A percentile compares a stretch with the other conserved stretches of the same genome.
Evolutionary conservation across 257 asterid genomes (phyloP).

Genomic region (Scutellaria baicalensis): DNA sequence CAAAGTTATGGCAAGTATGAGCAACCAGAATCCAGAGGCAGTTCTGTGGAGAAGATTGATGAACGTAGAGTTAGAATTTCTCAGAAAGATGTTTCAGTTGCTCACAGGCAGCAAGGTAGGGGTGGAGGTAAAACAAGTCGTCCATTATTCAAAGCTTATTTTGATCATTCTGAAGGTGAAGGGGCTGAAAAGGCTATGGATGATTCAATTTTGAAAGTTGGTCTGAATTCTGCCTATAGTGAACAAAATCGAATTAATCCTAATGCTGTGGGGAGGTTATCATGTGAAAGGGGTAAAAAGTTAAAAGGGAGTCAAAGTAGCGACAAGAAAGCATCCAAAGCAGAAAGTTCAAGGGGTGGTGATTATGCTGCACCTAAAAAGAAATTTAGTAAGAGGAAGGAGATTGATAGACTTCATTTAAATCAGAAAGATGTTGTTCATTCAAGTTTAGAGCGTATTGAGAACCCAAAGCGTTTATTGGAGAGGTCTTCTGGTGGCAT

Average conservation of each 20-base stretch:
- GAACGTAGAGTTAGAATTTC: conserved; percentile 19
- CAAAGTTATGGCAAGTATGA: conserved; percentile 25
- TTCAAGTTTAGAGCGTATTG: conserved; percentile 21
- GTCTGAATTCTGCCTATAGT: conserved; percentile 21
- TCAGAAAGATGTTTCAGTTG: conserved; percentile 29
- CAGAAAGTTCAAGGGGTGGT: conserved; percentile 28
- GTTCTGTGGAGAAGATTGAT: conserved; percentile 29
- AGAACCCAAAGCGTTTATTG: conserved; percentile 20
- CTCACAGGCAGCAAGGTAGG: conserved; percentile 22
- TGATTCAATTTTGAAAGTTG: conserved; percentile 21
- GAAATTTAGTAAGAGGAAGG: conserved; percentile 38
- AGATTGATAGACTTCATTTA: conserved; percentile 15
- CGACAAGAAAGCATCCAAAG: conserved; percentile 29
- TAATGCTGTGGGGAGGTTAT: conserved; percentile 24
- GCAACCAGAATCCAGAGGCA: conserved; percentile 26
- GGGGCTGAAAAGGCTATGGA: conserved; percentile 23
- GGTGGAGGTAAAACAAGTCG: conserved; percentile 17
- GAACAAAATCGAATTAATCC: conserved; percentile 25
- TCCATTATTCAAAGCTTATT: conserved; percentile 21
- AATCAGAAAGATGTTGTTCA: conserved; percentile 13
- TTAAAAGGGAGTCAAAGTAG: conserved; percentile 36
- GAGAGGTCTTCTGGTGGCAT: conserved; percentile 33
- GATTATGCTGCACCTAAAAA: conserved; percentile 26
- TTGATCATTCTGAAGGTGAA: conserved; percentile 34
- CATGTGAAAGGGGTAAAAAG: conserved; percentile 42